A percentile compares a stretch with the other conserved stretches of the same genome.
These are phyloP conservation scores for Tetrapyrgos nigripes DNA, from an alignment of 1,284 basidiomycete genomes.

Conservation along the genomic window DNA sequence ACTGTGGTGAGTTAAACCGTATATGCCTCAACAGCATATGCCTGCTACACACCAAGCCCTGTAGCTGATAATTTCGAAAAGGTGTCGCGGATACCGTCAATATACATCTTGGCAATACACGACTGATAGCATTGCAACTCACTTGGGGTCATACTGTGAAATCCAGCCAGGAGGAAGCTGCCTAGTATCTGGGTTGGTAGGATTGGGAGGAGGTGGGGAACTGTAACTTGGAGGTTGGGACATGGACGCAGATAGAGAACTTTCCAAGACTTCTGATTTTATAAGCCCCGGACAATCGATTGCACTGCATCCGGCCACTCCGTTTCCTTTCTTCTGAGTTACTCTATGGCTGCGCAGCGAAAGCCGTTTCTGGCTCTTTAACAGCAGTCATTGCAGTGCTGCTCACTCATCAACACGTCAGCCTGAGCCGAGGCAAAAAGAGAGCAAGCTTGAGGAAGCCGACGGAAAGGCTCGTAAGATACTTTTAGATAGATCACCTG, in stretches of 20 bases:
- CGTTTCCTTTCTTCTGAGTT: too few relatives aligned
- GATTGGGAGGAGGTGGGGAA: conserved; percentile 21
- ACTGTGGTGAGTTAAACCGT: not conserved
- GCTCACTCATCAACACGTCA: too few relatives aligned
- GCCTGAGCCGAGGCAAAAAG: too few relatives aligned
- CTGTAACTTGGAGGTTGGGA: conserved; percentile 51
- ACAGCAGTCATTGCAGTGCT: too few relatives aligned
- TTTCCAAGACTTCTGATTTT: not conserved
- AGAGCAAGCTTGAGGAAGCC: too few relatives aligned
- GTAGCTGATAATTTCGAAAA: conserved; percentile 51
- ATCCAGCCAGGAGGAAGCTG: conserved; percentile 74
- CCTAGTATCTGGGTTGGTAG: conserved; percentile 68
- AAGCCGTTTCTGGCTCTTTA: too few relatives aligned
- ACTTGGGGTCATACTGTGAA: conserved; percentile 73
- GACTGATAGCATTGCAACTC: conserved; percentile 34
- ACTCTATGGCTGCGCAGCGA: too few relatives aligned
- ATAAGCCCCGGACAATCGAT: not conserved
- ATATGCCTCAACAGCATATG: not conserved
- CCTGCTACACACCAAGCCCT: conserved; percentile 60
- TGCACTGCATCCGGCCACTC: not conserved
- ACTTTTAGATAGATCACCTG: too few relatives aligned
- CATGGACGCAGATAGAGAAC: conserved; percentile 35
- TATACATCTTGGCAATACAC: conserved; percentile 25
- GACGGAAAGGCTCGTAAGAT: too few relatives aligned
- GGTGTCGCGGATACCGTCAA: conserved; percentile 17